These are phyloP conservation scores for Herpetospermum pedunculosum DNA, from an alignment of 306 rosid genomes.

Conservation along the genomic window DNA sequence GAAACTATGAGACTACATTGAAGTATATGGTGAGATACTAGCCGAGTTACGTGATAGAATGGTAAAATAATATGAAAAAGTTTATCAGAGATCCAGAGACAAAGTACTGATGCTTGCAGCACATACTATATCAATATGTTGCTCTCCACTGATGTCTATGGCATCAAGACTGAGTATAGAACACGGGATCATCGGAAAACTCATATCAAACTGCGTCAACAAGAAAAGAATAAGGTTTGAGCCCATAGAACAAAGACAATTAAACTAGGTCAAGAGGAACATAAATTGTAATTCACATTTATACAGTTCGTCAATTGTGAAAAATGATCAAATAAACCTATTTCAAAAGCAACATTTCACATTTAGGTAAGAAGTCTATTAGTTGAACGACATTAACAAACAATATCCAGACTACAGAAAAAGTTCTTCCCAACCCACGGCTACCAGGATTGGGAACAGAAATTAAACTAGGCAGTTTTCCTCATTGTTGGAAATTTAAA, in stretches of 20 bases:
- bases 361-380: not conserved
- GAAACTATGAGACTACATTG: slow-evolving; percentile 3
- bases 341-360: not conserved
- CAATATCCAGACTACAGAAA: not conserved
- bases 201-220: slow-evolving; percentile 79
- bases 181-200: slow-evolving; percentile 76
- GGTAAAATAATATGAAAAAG: not conserved
- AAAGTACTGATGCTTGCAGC: slow-evolving; percentile 3
- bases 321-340: not conserved
- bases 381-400: not conserved
- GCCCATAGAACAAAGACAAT: not conserved
- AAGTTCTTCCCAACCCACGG: not conserved
- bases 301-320: not conserved
- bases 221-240: slow-evolving; percentile 9
- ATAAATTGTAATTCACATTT: not conserved
- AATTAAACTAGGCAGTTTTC: not conserved
- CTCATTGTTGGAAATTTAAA: not conserved
- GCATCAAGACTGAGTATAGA: slow-evolving; percentile 88
- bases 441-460: not conserved
- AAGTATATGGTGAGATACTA: not conserved
- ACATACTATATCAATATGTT: slow-evolving; percentile 79
- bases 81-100: not conserved
- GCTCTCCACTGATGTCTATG: slow-evolving; percentile 86
- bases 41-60: not conserved
- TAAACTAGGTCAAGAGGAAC: not conserved